A percentile compares a stretch with the other conserved stretches of the same genome.
Evolutionary conservation across 192 early-diverging fungal genomes (phyloP).

Genomic region (Allomyces javanicus): DNA sequence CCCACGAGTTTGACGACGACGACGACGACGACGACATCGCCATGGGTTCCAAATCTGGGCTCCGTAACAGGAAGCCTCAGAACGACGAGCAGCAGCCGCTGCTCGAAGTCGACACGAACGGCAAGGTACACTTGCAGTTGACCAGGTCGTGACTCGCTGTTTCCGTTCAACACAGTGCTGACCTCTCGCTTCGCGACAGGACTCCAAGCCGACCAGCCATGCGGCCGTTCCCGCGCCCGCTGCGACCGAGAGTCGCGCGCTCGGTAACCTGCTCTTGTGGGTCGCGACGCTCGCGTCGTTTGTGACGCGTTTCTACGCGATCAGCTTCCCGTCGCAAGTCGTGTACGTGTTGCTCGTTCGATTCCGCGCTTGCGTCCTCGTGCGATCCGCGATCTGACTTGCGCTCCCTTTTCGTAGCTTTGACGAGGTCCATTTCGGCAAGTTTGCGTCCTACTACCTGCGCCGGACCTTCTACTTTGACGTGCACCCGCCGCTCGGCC

Average conservation of each 20-base stretch:
- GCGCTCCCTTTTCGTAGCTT: constrained; percentile 35
- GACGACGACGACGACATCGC: constrained; percentile 1
- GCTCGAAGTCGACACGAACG: constrained; percentile 5
- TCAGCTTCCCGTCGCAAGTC: constrained; percentile 48
- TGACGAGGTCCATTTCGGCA: constrained; percentile 99
- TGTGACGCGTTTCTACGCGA: constrained; percentile 45
- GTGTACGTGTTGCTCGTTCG: constrained; percentile 16
- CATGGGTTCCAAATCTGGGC: neutral
- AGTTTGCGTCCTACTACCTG: constrained; percentile 88
- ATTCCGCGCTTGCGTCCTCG: neutral
- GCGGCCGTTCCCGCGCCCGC: too few species aligned
- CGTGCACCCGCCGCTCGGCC: constrained; percentile 91
- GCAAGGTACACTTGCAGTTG: constrained; percentile 7
- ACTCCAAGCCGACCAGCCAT: too few species aligned
- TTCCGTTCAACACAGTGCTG: too few species aligned
- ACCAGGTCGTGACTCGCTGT: too few species aligned
- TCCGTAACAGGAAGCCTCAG: neutral
- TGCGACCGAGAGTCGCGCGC: neutral
- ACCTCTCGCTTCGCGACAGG: too few species aligned
- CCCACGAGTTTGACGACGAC: neutral
- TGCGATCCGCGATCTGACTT: neutral
- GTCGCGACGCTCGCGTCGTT: constrained; percentile 24
- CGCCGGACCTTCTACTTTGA: constrained; percentile 83
- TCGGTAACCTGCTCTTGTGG: neutral
- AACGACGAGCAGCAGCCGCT: neutral